phyloP scores from a whole-genome alignment of 148 eudicot species.

The Persicaria maculosa region DNA sequence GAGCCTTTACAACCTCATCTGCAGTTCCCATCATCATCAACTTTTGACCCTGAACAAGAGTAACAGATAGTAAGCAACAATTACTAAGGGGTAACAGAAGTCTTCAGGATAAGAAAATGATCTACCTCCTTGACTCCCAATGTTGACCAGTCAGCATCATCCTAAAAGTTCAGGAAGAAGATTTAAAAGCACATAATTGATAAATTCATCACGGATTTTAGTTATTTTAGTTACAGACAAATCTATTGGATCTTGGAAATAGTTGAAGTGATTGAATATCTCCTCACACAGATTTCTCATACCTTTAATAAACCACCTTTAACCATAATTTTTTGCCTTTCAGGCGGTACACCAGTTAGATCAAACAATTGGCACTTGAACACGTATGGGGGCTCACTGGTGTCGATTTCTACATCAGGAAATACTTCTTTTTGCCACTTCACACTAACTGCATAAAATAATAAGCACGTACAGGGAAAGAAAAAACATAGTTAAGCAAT shows the following conservation, averaged over 20 bases:
- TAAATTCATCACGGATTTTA: background rate
- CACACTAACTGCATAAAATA: conserved; percentile 65
- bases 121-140: conserved; percentile 88
- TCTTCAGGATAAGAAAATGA: conserved; percentile 13
- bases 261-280: background rate
- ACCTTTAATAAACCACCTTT: conserved; percentile 98
- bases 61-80: conserved; percentile 8
- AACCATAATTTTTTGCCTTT: conserved; percentile 96
- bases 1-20: conserved; percentile 95
- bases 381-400: conserved; percentile 77
- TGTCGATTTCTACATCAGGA: conserved; percentile 77
- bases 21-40: conserved; percentile 99
- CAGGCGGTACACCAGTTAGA: conserved; percentile 96
- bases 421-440: conserved; percentile 92
- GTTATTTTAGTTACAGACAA: background rate
- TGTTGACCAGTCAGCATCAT: conserved; percentile 89
- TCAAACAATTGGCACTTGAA: conserved; percentile 87
- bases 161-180: conserved; percentile 37
- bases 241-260: background rate
- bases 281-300: background rate
- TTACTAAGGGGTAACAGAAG: conserved; percentile 12
- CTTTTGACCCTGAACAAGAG: conserved; percentile 67
- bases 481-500: background rate
- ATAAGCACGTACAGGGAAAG: background rate
- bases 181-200: background rate